These are phyloP conservation scores for Eucalyptus paniculata DNA, from an alignment of 345 rosid genomes.

Conservation along the genomic window DNA sequence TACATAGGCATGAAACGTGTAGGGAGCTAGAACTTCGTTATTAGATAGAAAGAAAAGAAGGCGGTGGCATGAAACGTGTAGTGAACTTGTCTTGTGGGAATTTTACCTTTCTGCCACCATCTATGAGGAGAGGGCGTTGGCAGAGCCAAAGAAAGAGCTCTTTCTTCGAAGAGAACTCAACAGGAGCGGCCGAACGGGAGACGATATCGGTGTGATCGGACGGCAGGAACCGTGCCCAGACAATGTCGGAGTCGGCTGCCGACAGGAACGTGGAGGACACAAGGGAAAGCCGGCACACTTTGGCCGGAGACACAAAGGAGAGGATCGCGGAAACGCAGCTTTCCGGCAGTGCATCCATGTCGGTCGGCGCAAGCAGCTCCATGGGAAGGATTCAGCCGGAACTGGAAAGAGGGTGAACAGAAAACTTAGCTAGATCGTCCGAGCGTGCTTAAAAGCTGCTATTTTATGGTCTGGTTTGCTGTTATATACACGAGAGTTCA, in stretches of 20 bases:
- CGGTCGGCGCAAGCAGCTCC: neutral
- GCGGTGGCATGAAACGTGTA: too few relatives aligned
- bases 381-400: neutral
- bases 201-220: conserved; percentile 8
- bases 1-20: neutral
- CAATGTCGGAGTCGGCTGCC: conserved; percentile 42
- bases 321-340: conserved; percentile 38
- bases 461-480: neutral
- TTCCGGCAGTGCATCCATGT: conserved; percentile 29
- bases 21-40: neutral
- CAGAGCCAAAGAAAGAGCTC: conserved; percentile 13
- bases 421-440: neutral
- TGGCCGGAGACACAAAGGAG: conserved; percentile 48
- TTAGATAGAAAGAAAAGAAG: neutral
- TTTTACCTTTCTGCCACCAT: conserved; percentile 8
- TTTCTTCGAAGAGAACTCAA: conserved; percentile 9
- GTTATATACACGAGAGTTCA: neutral
- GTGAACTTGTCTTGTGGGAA: neutral
- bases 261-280: conserved; percentile 36
- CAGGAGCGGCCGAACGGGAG: neutral
- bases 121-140: conserved; percentile 2
- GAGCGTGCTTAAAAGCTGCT: neutral
- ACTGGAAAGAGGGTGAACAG: neutral
- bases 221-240: conserved; percentile 56
- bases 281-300: conserved; percentile 25